phyloP scores from a whole-genome alignment of 352 stramenopile species.

The Phytophthora pseudosyringae region DNA sequence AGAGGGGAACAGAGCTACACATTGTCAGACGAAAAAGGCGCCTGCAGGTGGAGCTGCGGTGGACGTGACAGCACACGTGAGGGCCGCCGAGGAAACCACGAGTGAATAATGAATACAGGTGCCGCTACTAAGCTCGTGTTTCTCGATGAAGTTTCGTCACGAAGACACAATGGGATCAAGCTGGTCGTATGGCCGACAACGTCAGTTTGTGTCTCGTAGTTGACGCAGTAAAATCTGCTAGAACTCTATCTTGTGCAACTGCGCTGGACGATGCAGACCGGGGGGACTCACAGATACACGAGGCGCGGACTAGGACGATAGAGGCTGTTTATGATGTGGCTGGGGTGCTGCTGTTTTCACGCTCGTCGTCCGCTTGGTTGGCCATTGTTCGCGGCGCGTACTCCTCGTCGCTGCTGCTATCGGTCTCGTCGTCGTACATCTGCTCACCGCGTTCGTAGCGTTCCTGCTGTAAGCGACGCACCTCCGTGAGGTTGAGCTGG shows the following conservation, averaged over 20 bases:
- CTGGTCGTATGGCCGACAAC: background rate
- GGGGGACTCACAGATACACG: background rate
- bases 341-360: conserved; percentile 6
- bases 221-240: conserved; percentile 4
- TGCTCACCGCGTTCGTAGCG: conserved; percentile 59
- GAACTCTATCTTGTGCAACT: conserved; percentile 20
- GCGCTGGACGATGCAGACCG: background rate
- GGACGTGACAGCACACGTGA: conserved; percentile 2
- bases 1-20: conserved; percentile 4
- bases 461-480: conserved; percentile 74
- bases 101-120: conserved; percentile 46
- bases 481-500: conserved; percentile 73
- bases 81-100: conserved; percentile 10
- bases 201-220: background rate
- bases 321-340: conserved; percentile 18
- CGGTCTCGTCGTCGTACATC: conserved; percentile 56
- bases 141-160: conserved; percentile 7
- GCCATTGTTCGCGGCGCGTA: conserved; percentile 1
- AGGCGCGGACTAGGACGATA: conserved; percentile 1
- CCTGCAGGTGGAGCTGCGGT: conserved; percentile 11
- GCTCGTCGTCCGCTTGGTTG: conserved; percentile 13
- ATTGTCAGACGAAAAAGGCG: conserved; percentile 6
- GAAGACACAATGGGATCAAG: conserved; percentile 13
- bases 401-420: conserved; percentile 58
- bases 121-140: conserved; percentile 18